A percentile compares a stretch with the other conserved stretches of the same genome.
These are phyloP conservation scores for Scedosporium aurantiacum DNA, from an alignment of 2,329 filamentous ascomycete species.

Conservation along the genomic window DNA sequence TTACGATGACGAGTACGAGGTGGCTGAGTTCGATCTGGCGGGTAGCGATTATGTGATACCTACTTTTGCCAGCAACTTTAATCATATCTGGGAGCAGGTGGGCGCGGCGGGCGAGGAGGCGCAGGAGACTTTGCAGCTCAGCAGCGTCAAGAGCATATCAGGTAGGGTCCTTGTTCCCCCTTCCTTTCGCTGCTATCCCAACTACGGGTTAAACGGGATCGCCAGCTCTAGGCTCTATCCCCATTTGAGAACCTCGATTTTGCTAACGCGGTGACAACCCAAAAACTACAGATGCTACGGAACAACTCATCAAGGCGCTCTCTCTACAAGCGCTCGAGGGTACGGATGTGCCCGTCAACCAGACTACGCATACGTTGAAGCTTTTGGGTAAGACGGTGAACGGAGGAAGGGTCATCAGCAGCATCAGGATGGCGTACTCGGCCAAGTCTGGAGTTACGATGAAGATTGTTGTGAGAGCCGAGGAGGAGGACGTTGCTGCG, in stretches of 20 bases:
- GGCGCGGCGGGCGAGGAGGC: constrained; percentile 82
- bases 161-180: constrained; percentile 46
- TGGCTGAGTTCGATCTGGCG: constrained; percentile 81
- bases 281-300: constrained; percentile 63
- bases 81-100: constrained; percentile 89
- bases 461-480: constrained; percentile 84
- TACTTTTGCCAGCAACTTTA: constrained; percentile 88
- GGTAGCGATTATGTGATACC: constrained; percentile 93
- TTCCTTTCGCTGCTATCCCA: too few species aligned
- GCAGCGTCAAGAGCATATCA: constrained; percentile 81
- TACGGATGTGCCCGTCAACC: constrained; percentile 79
- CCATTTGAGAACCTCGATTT: neutral
- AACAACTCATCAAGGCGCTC: constrained; percentile 74
- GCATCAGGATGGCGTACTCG: constrained; percentile 86
- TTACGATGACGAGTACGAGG: constrained; percentile 96
- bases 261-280: neutral
- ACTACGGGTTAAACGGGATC: too few species aligned
- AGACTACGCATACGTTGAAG: constrained; percentile 88
- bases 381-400: constrained; percentile 90
- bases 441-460: constrained; percentile 89
- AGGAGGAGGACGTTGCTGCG: constrained; percentile 83
- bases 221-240: too few species aligned
- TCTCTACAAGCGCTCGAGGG: constrained; percentile 91
- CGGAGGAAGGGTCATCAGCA: constrained; percentile 78
- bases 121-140: constrained; percentile 81